Evolutionary conservation across 352 stramenopile species (phyloP), one percentile per base, ranked within the genome.

Genomic region (Halophytophthora polymorphica): DNA sequence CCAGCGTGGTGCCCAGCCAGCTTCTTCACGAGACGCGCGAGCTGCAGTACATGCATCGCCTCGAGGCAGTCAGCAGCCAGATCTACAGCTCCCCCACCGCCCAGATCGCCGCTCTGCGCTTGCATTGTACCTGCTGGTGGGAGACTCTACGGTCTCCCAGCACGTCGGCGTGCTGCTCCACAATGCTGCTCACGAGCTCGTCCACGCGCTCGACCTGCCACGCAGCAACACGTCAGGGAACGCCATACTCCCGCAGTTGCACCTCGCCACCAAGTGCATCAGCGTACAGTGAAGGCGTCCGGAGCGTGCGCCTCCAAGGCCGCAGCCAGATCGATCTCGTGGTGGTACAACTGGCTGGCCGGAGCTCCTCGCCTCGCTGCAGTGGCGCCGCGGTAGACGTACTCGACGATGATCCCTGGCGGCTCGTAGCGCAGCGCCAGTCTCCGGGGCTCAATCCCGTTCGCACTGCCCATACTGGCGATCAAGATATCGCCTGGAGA

Each of bases 341-440:
- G 77, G 38, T 85, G 74, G 53, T 75, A 88, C 2, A 88, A 61
- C 59, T 74, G 61, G 10, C 39, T 56, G 33, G 33, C 15, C 3
- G 33, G 15, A 17, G 3, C 15, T 38, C 4, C 5, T 38, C 3
- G 11, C 21, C 13, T 22, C 18, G 43, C 22, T 29, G 21, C 21
- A 23, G 53, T 5, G 22, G 50, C 40, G 14, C 70, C 40, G 14
- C 70, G 50, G 15, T 71, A 65, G 23, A 60, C 36, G 49, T 88
- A 86, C 62, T 89, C 77, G 18, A 86, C 66, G 23, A 86, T 77
- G 54, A 87, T 77, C 0, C 68, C 66, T 11, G 77, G 75, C 10
- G 71, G 75, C 2, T 61, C 36, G 31, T 72, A 89, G 43, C 73
- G 78, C 45, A 87, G 62, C 31, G 78, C 78, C 7, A 89, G 46